Percentiles rank a stretch among this genome's conserved stretches.
These are phyloP conservation scores for Arabidopsis lyrata DNA, from an alignment of 441 rosid genomes.

Conservation along the genomic window DNA sequence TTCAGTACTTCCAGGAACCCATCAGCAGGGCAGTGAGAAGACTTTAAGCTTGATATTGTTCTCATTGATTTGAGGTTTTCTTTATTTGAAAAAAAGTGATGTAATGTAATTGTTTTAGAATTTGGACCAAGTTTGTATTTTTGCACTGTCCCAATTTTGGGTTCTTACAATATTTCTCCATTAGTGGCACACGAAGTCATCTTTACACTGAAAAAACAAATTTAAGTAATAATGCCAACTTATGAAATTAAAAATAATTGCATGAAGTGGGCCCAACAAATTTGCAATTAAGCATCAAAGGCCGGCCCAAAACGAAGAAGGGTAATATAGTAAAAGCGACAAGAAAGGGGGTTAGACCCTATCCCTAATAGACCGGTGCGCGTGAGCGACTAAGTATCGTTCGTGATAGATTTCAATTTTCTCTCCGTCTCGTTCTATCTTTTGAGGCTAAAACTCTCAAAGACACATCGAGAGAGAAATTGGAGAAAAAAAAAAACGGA, in stretches of 20 bases:
- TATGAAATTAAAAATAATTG: no score
- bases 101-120: constrained; percentile 16
- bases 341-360: background rate
- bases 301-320: background rate
- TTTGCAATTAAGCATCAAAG: background rate
- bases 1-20: constrained; percentile 96
- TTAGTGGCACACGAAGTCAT: no score
- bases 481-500: background rate
- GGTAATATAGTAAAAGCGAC: constrained; percentile 2
- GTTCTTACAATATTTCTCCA: no score
- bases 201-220: background rate
- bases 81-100: constrained; percentile 4
- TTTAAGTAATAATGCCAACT: no score
- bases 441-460: background rate
- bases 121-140: background rate
- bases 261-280: no score
- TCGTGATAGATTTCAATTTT: background rate
- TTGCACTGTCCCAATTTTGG: no score
- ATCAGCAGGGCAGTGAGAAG: constrained; percentile 62
- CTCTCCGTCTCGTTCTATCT: constrained; percentile 36
- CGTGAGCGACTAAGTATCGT: background rate
- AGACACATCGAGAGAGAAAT: constrained; percentile 1
- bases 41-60: constrained; percentile 34
- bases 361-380: constrained; percentile 9
- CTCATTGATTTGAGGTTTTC: constrained; percentile 1